Evolutionary conservation across 176 grass and related monocot species (phyloP).

Genomic region (Phragmites australis): DNA sequence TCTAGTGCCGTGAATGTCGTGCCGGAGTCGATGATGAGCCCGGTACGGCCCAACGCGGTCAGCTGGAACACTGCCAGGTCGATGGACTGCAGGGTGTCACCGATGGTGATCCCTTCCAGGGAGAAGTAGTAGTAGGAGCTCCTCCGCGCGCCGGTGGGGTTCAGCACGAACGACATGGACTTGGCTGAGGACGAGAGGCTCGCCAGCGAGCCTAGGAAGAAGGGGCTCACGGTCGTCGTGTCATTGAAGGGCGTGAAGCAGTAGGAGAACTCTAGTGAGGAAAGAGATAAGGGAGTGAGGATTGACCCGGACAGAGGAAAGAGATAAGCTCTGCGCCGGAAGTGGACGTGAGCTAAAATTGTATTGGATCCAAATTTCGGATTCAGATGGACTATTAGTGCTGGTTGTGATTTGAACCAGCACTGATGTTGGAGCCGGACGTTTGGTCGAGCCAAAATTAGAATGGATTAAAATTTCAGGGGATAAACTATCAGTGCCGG

Average conservation of each 20-base stretch:
- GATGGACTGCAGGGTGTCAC: slow-evolving; percentile 36
- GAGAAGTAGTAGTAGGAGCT: slow-evolving; percentile 54
- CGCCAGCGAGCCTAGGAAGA: slow-evolving; percentile 27
- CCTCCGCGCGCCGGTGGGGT: not conserved
- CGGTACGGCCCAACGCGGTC: slow-evolving; percentile 35
- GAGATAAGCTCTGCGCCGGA: no score
- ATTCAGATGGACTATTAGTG: no score
- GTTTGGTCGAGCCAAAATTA: no score
- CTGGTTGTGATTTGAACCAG: no score
- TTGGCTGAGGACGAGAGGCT: slow-evolving; percentile 1
- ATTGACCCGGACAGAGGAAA: slow-evolving; percentile 40
- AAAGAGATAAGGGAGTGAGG: no score
- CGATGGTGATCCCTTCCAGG: slow-evolving; percentile 45
- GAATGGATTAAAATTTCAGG: no score
- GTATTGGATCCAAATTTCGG: no score
- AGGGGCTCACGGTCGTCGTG: slow-evolving; percentile 12
- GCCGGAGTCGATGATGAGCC: slow-evolving; percentile 53
- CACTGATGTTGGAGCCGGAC: no score
- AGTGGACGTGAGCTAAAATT: no score
- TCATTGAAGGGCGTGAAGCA: slow-evolving; percentile 46
- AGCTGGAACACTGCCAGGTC: slow-evolving; percentile 44
- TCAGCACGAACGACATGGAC: slow-evolving; percentile 31
- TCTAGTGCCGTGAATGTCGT: slow-evolving; percentile 52
- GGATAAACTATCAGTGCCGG: no score
- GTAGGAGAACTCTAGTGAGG: slow-evolving; percentile 44